These are phyloP conservation scores for Mallotus japonicus DNA, from an alignment of 441 rosid genomes.

Conservation along the genomic window DNA sequence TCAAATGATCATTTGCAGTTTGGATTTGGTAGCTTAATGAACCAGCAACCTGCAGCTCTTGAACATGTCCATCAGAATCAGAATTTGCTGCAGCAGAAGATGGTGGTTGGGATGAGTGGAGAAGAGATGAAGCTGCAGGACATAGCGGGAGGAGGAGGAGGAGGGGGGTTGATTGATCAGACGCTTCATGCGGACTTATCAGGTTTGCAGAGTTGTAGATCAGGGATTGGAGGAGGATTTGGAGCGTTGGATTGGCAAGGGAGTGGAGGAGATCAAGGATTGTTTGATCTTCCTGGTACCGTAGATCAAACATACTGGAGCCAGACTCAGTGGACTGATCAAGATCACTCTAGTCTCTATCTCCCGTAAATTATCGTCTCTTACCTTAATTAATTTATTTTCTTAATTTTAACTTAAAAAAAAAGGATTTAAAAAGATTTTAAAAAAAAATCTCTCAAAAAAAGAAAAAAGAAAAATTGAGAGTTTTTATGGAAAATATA, in stretches of 20 bases:
- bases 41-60: constrained; percentile 28
- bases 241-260: constrained; percentile 80
- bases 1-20: constrained; percentile 44
- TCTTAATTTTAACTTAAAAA: constrained; percentile 21
- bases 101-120: constrained; percentile 18
- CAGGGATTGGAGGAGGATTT: constrained; percentile 46
- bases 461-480: constrained; percentile 23
- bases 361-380: constrained; percentile 40
- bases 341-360: constrained; percentile 54
- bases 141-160: constrained; percentile 19
- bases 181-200: constrained; percentile 42
- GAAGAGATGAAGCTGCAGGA: constrained; percentile 32
- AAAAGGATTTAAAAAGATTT: background rate
- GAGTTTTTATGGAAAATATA: constrained; percentile 24
- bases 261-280: constrained; percentile 50
- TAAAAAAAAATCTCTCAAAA: constrained; percentile 6
- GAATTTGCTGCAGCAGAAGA: constrained; percentile 25
- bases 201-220: constrained; percentile 30
- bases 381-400: background rate
- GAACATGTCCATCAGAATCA: constrained; percentile 29
- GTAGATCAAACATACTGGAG: constrained; percentile 82
- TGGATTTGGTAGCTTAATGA: constrained; percentile 40
- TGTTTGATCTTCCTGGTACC: constrained; percentile 60
- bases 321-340: constrained; percentile 73
- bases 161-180: constrained; percentile 43